Base-by-base conservation (phyloP, 2,329 filamentous ascomycete genomes). In the Emmonsiellopsis sp. region DNA sequence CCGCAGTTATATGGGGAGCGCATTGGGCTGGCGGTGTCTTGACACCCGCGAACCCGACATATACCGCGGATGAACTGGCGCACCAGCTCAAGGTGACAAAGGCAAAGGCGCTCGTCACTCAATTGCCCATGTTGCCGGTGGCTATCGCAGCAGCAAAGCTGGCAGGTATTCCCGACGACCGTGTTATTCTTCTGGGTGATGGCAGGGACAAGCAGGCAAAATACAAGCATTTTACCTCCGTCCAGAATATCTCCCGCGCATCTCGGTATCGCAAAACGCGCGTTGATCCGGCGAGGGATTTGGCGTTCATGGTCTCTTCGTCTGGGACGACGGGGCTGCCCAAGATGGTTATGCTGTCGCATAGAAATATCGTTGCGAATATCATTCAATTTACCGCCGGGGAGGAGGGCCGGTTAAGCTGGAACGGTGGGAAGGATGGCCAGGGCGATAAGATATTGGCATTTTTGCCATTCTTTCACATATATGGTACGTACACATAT, bases 321-420 rank as follows among this genome's bases (percentile, higher is more conserved):
- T 91, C 86, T 6, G 92, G 92, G 6, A 97, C 92, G 0, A 96
- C 92, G 0, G 92, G 92, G 2, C 74, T 90, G 49, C 91, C 92
- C 0, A 97, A 97, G 70, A 92, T 91, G 13, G 92, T 96, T 11
- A 87, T 88, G 80, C 76, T 96, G 34, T 86, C 83, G 6, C 92
- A 97, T 69, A 69, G 73, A 58, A 96, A 96, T 66, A 84, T 95
- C 55, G 80, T 94, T 9, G 74, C 88, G 55, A 95, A 95, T 67
- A 65, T 83, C 6, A 60, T 80, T 33, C 84, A 87, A 69, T 64
- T 77, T 32, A 66, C 68, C 1, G 63, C 70, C 31, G 71, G 77
- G 4, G 85, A 89, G 54, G 74, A 71, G 1, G 73, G 71, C 0
- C 75, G 82, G 43, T 67, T 87, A 52, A 74, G 71, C 17, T 80